Evolutionary conservation across 1,139 yeast species (phyloP).

Genomic region (Scheffersomyces parashehatae): DNA sequence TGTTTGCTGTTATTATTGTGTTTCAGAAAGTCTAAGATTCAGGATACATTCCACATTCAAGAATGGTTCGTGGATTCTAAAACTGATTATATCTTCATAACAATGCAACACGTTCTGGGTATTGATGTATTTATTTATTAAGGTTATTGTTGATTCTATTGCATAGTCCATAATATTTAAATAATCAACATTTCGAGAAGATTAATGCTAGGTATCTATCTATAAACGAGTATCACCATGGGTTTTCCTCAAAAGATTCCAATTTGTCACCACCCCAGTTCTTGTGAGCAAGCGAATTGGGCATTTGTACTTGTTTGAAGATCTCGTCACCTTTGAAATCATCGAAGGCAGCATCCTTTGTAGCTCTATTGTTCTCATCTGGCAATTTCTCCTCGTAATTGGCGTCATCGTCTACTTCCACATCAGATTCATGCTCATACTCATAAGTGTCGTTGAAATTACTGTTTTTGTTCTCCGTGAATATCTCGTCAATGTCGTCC

Average conservation of each 20-base stretch:
- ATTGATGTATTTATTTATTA: too few relatives aligned
- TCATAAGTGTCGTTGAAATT: slow-evolving; percentile 37
- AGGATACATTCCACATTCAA: too few relatives aligned
- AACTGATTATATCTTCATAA: too few relatives aligned
- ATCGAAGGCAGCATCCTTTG: slow-evolving; percentile 1
- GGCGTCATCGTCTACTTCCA: slow-evolving; percentile 15
- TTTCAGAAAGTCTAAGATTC: too few relatives aligned
- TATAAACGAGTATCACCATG: slow-evolving; percentile 36
- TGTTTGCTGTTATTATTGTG: too few relatives aligned
- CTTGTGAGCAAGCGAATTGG: slow-evolving; percentile 53
- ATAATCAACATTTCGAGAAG: too few relatives aligned
- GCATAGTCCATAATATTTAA: too few relatives aligned
- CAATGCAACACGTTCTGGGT: too few relatives aligned
- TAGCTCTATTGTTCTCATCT: not conserved
- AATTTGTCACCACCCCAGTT: slow-evolving; percentile 41
- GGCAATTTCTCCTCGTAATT: slow-evolving; percentile 9
- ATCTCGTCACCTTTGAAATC: slow-evolving; percentile 47
- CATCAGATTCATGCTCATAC: slow-evolving; percentile 26
- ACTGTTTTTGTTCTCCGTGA: slow-evolving; percentile 32
- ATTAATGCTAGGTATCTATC: too few relatives aligned
- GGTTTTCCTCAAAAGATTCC: slow-evolving; percentile 36
- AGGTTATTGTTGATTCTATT: too few relatives aligned
- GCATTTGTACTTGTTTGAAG: slow-evolving; percentile 52
- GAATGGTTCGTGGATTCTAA: too few relatives aligned
- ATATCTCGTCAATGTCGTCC: slow-evolving; percentile 64